Conservation (phyloP, 1,284 basidiomycete species). For the Ganoderma multipileum region DNA sequence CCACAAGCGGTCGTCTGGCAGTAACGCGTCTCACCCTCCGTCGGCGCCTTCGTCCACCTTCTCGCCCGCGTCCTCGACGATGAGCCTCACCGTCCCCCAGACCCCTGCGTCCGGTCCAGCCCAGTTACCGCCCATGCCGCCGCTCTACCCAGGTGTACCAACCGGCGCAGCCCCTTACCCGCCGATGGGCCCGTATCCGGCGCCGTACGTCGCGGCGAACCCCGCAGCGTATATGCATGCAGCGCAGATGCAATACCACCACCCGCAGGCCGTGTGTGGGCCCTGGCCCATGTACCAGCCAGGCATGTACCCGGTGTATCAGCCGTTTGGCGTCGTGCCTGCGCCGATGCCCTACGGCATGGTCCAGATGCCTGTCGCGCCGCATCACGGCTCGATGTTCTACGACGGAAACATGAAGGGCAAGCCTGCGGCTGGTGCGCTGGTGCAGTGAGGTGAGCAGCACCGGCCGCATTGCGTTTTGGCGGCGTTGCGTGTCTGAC, state of each 20-base stretch:
- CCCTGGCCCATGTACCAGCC: constrained; percentile 30
- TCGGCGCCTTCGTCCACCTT: constrained; percentile 14
- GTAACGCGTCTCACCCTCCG: constrained; percentile 15
- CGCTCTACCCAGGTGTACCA: constrained; percentile 12
- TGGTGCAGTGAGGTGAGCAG: constrained; percentile 16
- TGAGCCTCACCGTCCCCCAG: constrained; percentile 15
- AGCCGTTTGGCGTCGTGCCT: constrained; percentile 28
- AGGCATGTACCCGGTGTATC: constrained; percentile 28
- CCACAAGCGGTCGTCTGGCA: constrained; percentile 34
- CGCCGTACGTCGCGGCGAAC: constrained; percentile 16
- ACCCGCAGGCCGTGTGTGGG: constrained; percentile 15
- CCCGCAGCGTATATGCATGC: constrained; percentile 23
- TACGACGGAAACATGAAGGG: constrained; percentile 24
- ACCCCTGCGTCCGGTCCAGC: constrained; percentile 13
- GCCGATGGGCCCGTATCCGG: neutral
- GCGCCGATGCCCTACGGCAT: constrained; percentile 25
- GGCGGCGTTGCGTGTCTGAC: constrained; percentile 5
- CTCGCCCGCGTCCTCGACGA: constrained; percentile 22
- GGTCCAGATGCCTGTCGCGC: constrained; percentile 21
- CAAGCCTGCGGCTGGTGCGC: constrained; percentile 21
- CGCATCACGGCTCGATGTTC: constrained; percentile 16
- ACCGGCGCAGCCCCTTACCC: constrained; percentile 14
- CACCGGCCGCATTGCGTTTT: constrained; percentile 3
- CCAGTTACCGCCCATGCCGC: constrained; percentile 18
- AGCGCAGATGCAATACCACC: constrained; percentile 17